These are phyloP conservation scores for Spergularia bocconei DNA, from an alignment of 148 eudicot genomes.

Conservation along the genomic window DNA sequence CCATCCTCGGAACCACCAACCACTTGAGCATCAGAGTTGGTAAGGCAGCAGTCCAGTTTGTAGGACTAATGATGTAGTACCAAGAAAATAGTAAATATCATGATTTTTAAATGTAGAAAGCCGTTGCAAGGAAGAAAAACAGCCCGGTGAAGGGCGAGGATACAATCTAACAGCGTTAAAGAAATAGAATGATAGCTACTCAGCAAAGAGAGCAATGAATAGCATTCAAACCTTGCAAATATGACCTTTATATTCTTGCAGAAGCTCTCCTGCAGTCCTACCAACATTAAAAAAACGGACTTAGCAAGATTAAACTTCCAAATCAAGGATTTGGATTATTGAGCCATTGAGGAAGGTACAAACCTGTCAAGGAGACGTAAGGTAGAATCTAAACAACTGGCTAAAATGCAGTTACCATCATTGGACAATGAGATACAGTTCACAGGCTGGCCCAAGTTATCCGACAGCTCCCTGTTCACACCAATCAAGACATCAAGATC, in stretches of 20 bases:
- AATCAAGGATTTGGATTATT: neutral
- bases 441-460: slow-evolving; percentile 85
- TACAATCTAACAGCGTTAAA: neutral
- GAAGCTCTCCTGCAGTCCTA: slow-evolving; percentile 78
- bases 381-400: slow-evolving; percentile 92
- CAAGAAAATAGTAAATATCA: slow-evolving; percentile 13
- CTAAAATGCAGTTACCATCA: slow-evolving; percentile 83
- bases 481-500: slow-evolving; percentile 5
- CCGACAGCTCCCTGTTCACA: slow-evolving; percentile 70
- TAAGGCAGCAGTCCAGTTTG: slow-evolving; percentile 95
- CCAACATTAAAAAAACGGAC: slow-evolving; percentile 16
- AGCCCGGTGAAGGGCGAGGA: neutral
- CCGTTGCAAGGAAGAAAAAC: neutral
- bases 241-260: slow-evolving; percentile 96
- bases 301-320: neutral
- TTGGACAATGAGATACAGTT: slow-evolving; percentile 92
- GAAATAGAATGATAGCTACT: neutral
- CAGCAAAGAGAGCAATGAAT: neutral
- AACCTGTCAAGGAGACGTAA: slow-evolving; percentile 89
- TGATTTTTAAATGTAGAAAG: neutral
- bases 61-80: slow-evolving; percentile 51
- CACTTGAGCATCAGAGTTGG: slow-evolving; percentile 87
- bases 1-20: slow-evolving; percentile 96
- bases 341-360: slow-evolving; percentile 11
- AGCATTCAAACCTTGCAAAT: slow-evolving; percentile 70